Evolutionary conservation across 2,329 filamentous ascomycete species (phyloP), one percentile per base, ranked within the genome.

Genomic region (Aureobasidium sp.): DNA sequence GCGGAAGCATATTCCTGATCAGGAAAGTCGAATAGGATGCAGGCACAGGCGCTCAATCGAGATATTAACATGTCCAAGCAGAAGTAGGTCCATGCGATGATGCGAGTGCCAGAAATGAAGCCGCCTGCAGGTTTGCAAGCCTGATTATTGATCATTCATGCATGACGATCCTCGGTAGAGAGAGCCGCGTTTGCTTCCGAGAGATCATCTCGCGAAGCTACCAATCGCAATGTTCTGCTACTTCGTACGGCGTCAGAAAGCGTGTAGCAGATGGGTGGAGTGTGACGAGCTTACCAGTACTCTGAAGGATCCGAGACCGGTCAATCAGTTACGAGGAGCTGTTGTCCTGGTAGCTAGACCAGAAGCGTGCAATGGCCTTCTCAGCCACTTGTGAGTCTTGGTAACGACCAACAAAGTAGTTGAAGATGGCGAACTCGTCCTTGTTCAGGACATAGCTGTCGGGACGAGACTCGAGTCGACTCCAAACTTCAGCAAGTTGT

Each of bases 391-490:
- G 70, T 17, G 76, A 76, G 64, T 83, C 82, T 34, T 77, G 73
- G 70, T 88, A 91, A 11, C 87, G 83, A 65, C 82, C 75, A 65
- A 89, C 87, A 73, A 88, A 93, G 74, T 87, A 93, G 78, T 94
- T 95, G 83, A 95, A 91, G 64, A 95, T 81, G 61, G 89, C 85
- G 70, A 94, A 95, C 75, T 96, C 90, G 74, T 90, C 85, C 65
- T 82, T 79, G 37, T 79, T 85, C 78, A 95, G 85, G 66, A 94
- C 75, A 74, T 93, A 95, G n/a, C 79, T 78, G 56, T 82, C 76
- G 1, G 88, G 88, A 36, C 87, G 78, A 3, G 79, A 78, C 68
- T 86, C 76, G 62, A 95, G 81, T 68, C 84, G 86, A 47, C 71
- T 72, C 89, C 89, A 93, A 65, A 92, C 83, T 65, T 82, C 78